These are phyloP conservation scores for Ettlia oleoabundans DNA, from an alignment of 139 green algal species.

Conservation along the genomic window DNA sequence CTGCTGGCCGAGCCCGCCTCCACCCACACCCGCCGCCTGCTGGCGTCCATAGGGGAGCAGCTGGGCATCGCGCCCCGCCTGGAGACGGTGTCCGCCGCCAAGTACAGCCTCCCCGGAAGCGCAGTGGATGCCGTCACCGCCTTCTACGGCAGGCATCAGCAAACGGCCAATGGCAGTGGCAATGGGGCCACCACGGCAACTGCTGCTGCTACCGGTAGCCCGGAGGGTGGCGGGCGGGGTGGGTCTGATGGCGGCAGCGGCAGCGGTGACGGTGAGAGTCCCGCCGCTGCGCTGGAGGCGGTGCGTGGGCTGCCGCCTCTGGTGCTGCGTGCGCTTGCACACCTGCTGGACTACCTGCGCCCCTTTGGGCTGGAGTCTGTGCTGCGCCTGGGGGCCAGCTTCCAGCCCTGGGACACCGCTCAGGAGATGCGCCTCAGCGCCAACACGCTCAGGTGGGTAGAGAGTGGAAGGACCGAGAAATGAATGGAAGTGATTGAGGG, in stretches of 20 bases:
- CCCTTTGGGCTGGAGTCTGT: constrained; percentile 74
- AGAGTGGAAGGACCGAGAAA: no score
- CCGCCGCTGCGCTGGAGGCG: constrained; percentile 34
- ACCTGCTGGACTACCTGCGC: constrained; percentile 68
- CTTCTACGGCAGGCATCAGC: constrained; percentile 36
- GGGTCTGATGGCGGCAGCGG: neutral
- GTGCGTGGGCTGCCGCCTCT: constrained; percentile 60
- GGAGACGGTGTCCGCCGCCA: neutral
- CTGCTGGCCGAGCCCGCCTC: constrained; percentile 58
- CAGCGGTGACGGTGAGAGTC: neutral
- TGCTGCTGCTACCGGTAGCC: no score
- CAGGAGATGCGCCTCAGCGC: constrained; percentile 28
- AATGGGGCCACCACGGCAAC: no score
- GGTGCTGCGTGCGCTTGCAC: constrained; percentile 63
- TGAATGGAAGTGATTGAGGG: no score
- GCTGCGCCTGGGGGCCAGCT: constrained; percentile 49
- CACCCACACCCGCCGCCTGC: constrained; percentile 55
- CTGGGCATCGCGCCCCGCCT: constrained; percentile 3
- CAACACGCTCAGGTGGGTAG: constrained; percentile 38
- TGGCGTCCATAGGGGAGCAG: constrained; percentile 35
- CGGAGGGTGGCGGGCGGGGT: no score
- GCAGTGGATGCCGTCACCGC: constrained; percentile 24
- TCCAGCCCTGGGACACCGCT: neutral
- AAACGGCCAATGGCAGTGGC: neutral
- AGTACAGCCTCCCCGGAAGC: neutral